These are phyloP conservation scores for Pontederia paniculata DNA, from an alignment of 176 grass and related monocot species.

Conservation along the genomic window DNA sequence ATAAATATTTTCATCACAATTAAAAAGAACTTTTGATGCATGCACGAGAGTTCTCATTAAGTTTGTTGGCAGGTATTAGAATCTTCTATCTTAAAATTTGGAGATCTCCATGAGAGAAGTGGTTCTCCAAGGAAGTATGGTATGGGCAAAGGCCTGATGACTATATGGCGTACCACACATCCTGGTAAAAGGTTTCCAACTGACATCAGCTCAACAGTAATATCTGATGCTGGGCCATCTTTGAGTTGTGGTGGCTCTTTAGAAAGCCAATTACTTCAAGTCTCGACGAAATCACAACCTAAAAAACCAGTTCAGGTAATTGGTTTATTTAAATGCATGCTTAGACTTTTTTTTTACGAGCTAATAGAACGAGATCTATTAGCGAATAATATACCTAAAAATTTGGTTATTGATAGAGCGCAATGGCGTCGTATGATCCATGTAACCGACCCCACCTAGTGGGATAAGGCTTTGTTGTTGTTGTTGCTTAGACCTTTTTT, in stretches of 20 bases:
- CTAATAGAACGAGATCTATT: too few species aligned
- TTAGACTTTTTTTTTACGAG: too few species aligned
- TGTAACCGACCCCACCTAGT: too few species aligned
- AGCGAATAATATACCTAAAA: too few species aligned
- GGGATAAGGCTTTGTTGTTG: too few species aligned
- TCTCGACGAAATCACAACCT: neutral
- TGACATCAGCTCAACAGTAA: conserved; percentile 37
- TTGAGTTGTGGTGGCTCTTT: conserved; percentile 37
- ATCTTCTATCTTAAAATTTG: neutral
- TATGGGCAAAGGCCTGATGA: conserved; percentile 95
- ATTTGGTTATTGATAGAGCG: too few species aligned
- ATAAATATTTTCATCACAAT: neutral
- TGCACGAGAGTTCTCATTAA: neutral
- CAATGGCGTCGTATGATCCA: too few species aligned
- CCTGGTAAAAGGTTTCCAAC: conserved; percentile 38
- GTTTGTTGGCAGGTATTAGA: neutral
- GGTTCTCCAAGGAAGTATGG: conserved; percentile 64
- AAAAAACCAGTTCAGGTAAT: too few species aligned
- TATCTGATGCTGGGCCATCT: conserved; percentile 46
- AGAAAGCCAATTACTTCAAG: conserved; percentile 10
- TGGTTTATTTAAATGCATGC: too few species aligned
- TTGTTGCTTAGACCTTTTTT: too few species aligned
- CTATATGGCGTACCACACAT: conserved; percentile 82
- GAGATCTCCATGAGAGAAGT: conserved; percentile 7
- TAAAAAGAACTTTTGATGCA: neutral